Base-by-base conservation (phyloP, 352 stramenopile genomes). In the Albugo laibachii region DNA sequence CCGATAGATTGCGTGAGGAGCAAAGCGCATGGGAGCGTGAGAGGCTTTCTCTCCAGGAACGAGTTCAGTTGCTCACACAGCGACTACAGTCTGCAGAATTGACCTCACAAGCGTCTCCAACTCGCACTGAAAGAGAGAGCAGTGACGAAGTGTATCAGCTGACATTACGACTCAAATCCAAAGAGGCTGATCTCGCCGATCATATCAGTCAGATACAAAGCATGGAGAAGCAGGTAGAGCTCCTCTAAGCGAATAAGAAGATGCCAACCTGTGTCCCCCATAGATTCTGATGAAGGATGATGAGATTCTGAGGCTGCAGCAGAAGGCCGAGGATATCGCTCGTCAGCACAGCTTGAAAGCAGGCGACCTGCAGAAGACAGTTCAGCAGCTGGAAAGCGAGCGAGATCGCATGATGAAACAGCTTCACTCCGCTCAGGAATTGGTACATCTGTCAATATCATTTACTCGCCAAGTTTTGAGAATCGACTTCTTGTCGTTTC, bases 331-430 rank as follows among this genome's bases (percentile, higher is more conserved):
- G 8, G 38, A 43, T 24, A 8, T 43, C 38, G 20, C 38, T 24
- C 16, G 38, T 43, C 20, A 24, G 38, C 38, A 31, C 24, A 31
- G 24, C 24, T 31, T 31, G 24, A 31, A 31, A 31, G 38, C 38
- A 24, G 20, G 38, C 38, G 20, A 24, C 38, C 20, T 43, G 38
- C 55, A 59, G 13, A 66, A 77, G 49, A 56, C 50, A 21, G 15
- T 80, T 10, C 62, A 83, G 27, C 47, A 52, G 6, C 49, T 80
- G 15, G 69, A 83, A 48, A 50, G 54, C 21, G 71, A 84, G 54
- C 72, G 70, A 13, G 62, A 80, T 18, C 60, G 67, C 40, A 53
- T 65, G 14, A 35, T 47, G 15, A 55, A 31, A 8, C 24, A 31
- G 24, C 24, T 31, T 31, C 24, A 31, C 3, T 3, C 24, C 24